Percentiles rank a stretch among this genome's conserved stretches.
Conservation (phyloP, 371 early-diverging fungal species). For the Mortierella sp. region DNA sequence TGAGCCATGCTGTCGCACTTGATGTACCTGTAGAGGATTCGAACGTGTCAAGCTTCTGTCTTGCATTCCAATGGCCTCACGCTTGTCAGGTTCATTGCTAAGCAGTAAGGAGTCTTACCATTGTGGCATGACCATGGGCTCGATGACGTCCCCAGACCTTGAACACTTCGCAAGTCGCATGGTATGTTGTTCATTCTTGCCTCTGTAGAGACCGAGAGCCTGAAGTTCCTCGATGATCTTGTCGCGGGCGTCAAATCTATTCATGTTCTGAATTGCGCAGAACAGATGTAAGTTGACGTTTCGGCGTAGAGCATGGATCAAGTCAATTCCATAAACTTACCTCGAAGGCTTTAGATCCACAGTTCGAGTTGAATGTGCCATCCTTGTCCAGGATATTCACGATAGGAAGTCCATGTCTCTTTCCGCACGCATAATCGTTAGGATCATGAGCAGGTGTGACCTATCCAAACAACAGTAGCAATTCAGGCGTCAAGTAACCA, state of each 20-base stretch:
- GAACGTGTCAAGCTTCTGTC: not conserved
- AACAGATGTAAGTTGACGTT: conserved; percentile 19
- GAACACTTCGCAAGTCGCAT: conserved; percentile 91
- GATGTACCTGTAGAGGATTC: conserved; percentile 73
- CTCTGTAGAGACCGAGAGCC: conserved; percentile 72
- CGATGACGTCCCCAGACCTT: conserved; percentile 97
- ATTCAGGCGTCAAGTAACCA: not conserved
- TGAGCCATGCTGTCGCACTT: conserved; percentile 86
- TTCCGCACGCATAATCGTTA: conserved; percentile 95
- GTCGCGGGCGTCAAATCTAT: conserved; percentile 88
- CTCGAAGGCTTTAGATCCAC: conserved; percentile 65
- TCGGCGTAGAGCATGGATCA: not conserved
- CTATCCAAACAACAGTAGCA: conserved; percentile 43
- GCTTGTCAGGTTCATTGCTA: not conserved
- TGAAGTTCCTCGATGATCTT: conserved; percentile 75
- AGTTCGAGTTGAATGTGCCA: conserved; percentile 77
- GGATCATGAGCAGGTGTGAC: conserved; percentile 99
- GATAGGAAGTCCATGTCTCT: conserved; percentile 84
- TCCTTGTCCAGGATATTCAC: conserved; percentile 87
- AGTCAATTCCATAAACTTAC: no score
- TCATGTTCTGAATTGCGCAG: conserved; percentile 64
- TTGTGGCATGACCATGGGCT: conserved; percentile 97
- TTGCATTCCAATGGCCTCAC: not conserved
- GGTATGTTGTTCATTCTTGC: conserved; percentile 82
- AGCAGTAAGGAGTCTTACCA: conserved; percentile 76